Evolutionary conservation across 768 basidiomycete genomes (phyloP), one percentile per base, ranked within the genome.

Genomic region (Tricholoma hemisulphureum): DNA sequence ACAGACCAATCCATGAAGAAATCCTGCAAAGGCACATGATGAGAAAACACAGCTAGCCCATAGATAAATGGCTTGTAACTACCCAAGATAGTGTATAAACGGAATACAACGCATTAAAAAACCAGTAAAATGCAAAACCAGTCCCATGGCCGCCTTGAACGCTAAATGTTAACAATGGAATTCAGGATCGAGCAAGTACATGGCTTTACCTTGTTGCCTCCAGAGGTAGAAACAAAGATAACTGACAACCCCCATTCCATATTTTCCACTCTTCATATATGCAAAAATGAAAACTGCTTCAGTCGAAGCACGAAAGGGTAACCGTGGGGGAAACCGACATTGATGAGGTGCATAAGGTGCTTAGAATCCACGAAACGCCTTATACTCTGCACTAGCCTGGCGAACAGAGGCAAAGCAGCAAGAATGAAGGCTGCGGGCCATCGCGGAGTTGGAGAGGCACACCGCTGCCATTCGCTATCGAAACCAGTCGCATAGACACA

Each of bases 291-390:
- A 43, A 53, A 31, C 23, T 55, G 13, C 29, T 28, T 41, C 43
- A 55, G 31, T 14, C 29, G n/a, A 5, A 21, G 20, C 43, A 14
- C 21, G 61, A 1, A 51, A 28, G 34, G 53, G 13, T 29, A n/a
- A 21, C n/a, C 26, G 41, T 16, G 23, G 35, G 53, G 2, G 24
- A 24, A 29, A 64, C 74, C 50, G 54, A 93, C 95, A 67, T 99
- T 99, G 65, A 98, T 83, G 41, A 98, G 70, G 77, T 98, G 96
- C 0, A 88, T 89, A n/a, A 73, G 60, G 35, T 87, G 69, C 34
- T 76, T 75, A 2, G 93, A 92, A 67, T 98, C 97, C 48, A 72
- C 73, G 67, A 89, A 98, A 75, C 96, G 94, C 61, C 88, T 88
- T 51, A 97, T 61, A 67, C 90, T 92, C 72, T 99, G 97, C 9